phyloP scores from a whole-genome alignment of 805 yeast genomes.

The Saccharomycopsis schoenii region DNA sequence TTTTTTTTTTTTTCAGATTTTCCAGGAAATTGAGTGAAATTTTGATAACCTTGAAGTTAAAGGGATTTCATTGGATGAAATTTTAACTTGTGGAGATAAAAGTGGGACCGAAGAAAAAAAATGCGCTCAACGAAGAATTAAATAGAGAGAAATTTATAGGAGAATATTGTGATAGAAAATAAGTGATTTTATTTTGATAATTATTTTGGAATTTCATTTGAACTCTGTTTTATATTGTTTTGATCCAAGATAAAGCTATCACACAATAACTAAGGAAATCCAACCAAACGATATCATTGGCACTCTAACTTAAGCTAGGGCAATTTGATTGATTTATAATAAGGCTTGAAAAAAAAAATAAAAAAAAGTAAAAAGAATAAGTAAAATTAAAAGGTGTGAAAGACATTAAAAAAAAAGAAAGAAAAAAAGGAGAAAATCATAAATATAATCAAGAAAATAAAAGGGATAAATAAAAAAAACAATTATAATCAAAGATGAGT shows the following conservation, averaged over 20 bases:
- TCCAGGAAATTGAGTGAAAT: not conserved
- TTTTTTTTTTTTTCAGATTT: not conserved
- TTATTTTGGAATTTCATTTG: not conserved
- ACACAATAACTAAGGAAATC: too few relatives aligned
- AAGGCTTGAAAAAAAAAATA: not conserved
- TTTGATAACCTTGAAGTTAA: not conserved
- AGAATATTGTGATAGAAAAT: not conserved
- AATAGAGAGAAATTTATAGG: not conserved
- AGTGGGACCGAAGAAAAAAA: not conserved
- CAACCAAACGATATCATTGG: not conserved
- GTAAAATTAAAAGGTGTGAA: not conserved
- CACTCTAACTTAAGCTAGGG: not conserved
- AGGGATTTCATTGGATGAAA: not conserved
- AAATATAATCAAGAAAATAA: not conserved
- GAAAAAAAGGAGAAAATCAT: not conserved
- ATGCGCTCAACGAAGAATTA: not conserved
- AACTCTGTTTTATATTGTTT: not conserved
- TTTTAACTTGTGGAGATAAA: conserved; percentile 1
- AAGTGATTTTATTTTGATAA: not conserved
- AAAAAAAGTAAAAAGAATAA: not conserved
- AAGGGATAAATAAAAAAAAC: not conserved
- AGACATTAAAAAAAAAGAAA: not conserved
- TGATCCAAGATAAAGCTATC: not conserved
- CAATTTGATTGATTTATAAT: not conserved
- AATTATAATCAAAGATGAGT: not conserved